Conservation (phyloP, 2,329 filamentous ascomycete species). For the Calonectria henricotiae region DNA sequence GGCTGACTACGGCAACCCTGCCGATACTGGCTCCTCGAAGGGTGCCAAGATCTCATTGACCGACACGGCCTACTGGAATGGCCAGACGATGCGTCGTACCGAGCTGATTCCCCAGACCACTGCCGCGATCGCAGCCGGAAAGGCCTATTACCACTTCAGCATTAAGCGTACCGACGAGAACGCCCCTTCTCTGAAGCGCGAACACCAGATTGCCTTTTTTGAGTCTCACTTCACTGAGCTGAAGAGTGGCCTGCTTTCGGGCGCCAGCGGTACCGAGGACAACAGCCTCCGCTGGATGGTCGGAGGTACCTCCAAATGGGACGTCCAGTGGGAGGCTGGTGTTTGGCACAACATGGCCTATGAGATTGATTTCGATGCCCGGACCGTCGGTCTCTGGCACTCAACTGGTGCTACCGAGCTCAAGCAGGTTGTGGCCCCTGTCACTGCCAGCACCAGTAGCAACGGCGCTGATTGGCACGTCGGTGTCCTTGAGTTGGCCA, state of each 20-base stretch:
- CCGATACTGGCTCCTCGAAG: slow-evolving; percentile 73
- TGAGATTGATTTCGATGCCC: slow-evolving; percentile 77
- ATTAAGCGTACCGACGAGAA: slow-evolving; percentile 75
- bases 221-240: slow-evolving; percentile 84
- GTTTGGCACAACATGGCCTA: slow-evolving; percentile 85
- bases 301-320: slow-evolving; percentile 75
- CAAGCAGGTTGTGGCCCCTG: slow-evolving; percentile 72
- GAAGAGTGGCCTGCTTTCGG: slow-evolving; percentile 70
- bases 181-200: slow-evolving; percentile 73
- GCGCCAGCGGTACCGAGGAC: slow-evolving; percentile 59
- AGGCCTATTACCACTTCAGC: slow-evolving; percentile 82
- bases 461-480: slow-evolving; percentile 83
- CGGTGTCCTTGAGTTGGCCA: slow-evolving; percentile 77
- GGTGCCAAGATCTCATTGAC: slow-evolving; percentile 80
- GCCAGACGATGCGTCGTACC: slow-evolving; percentile 80
- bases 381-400: slow-evolving; percentile 79
- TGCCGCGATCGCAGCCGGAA: slow-evolving; percentile 76
- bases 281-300: slow-evolving; percentile 77
- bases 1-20: slow-evolving; percentile 75
- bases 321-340: slow-evolving; percentile 72
- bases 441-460: slow-evolving; percentile 74
- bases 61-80: slow-evolving; percentile 79
- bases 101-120: slow-evolving; percentile 82
- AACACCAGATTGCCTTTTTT: slow-evolving; percentile 78
- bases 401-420: slow-evolving; percentile 76